These are phyloP conservation scores for Ustilago xerochloae DNA, from an alignment of 1,284 basidiomycete genomes.

Conservation along the genomic window DNA sequence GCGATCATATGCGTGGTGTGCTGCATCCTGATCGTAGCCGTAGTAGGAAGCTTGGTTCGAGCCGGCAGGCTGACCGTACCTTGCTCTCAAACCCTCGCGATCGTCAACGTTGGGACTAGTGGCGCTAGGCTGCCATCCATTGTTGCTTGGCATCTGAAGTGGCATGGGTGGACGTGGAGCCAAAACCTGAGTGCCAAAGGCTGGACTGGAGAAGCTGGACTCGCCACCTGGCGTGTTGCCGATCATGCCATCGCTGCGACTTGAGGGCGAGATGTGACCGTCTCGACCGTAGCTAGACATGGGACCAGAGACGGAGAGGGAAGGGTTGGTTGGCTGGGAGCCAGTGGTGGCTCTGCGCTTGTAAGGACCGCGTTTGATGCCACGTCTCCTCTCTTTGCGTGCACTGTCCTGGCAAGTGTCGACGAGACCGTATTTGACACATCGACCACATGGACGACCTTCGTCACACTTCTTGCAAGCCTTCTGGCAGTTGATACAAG, in stretches of 20 bases:
- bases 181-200: constrained; percentile 32
- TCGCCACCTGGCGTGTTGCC: constrained; percentile 32
- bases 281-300: constrained; percentile 30
- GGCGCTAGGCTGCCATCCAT: constrained; percentile 27
- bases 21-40: constrained; percentile 40
- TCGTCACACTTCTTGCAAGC: constrained; percentile 92
- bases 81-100: constrained; percentile 31
- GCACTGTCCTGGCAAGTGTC: constrained; percentile 83
- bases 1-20: constrained; percentile 42
- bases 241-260: constrained; percentile 44
- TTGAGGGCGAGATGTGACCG: constrained; percentile 31
- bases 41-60: constrained; percentile 28
- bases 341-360: constrained; percentile 74
- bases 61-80: constrained; percentile 24
- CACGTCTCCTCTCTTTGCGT: constrained; percentile 85
- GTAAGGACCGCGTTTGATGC: constrained; percentile 87
- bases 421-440: constrained; percentile 82
- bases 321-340: constrained; percentile 39
- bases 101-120: constrained; percentile 32
- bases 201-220: constrained; percentile 43
- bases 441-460: constrained; percentile 83
- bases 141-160: constrained; percentile 38
- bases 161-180: constrained; percentile 39
- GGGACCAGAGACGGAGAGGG: constrained; percentile 28
- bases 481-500: constrained; percentile 87